Conservation (phyloP, 1,139 yeast genomes). For the Yamadazyma triangularis region DNA sequence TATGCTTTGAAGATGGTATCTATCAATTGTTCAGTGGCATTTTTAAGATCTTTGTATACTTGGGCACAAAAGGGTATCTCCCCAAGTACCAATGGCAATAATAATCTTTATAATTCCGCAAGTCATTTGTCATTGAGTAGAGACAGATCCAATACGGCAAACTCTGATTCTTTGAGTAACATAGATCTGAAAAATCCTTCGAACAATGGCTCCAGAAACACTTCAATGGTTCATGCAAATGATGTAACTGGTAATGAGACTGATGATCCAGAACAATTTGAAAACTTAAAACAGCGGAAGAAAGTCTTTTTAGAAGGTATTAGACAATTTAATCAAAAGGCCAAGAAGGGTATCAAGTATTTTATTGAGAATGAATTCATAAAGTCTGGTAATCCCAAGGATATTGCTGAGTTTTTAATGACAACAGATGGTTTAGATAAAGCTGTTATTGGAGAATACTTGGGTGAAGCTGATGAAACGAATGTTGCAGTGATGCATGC, state of each 20-base stretch:
- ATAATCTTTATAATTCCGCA: conserved; percentile 10
- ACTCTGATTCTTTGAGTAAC: conserved; percentile 29
- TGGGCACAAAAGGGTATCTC: conserved; percentile 81
- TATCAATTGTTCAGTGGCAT: conserved; percentile 75
- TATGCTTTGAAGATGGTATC: conserved; percentile 82
- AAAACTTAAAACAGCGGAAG: conserved; percentile 76
- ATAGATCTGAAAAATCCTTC: conserved; percentile 7
- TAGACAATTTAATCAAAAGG: conserved; percentile 76
- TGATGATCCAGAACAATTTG: conserved; percentile 85
- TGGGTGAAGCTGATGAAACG: conserved; percentile 84
- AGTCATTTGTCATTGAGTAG: conserved; percentile 21
- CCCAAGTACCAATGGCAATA: too few species aligned
- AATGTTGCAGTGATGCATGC: conserved; percentile 87
- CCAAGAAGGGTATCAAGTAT: conserved; percentile 69
- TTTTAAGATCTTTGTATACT: conserved; percentile 71
- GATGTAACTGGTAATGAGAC: conserved; percentile 23
- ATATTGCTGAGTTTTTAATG: conserved; percentile 71
- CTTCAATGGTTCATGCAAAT: conserved; percentile 23
- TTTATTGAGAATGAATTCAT: conserved; percentile 65
- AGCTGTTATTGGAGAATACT: conserved; percentile 79
- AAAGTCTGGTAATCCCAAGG: conserved; percentile 51
- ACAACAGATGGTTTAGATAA: conserved; percentile 81
- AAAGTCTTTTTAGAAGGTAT: conserved; percentile 77
- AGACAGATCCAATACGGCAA: conserved; percentile 38
- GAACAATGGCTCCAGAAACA: conserved; percentile 20